Conservation (phyloP, 169 alveolate species). For the Cryptosporidium ryanae region DNA sequence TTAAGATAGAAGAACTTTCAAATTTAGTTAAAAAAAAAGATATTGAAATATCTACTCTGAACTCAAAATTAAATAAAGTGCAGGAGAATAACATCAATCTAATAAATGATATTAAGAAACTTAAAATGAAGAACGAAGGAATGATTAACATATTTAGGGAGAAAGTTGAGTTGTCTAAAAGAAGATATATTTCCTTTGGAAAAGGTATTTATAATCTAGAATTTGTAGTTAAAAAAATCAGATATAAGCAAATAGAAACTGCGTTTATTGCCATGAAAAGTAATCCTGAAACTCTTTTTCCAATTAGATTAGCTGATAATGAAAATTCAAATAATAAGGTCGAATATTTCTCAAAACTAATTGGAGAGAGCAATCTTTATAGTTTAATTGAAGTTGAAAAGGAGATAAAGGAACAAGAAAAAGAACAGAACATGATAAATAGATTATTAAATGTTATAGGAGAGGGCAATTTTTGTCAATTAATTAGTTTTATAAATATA, state of each 20-base stretch:
- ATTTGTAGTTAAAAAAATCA: neutral
- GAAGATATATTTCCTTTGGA: conserved; percentile 30
- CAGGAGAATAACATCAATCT: neutral
- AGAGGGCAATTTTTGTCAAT: conserved; percentile 13
- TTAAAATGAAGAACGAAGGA: conserved; percentile 2
- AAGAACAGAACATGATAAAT: conserved; percentile 27
- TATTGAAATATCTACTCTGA: conserved; percentile 13
- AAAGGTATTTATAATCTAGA: conserved; percentile 2
- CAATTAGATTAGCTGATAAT: too few species aligned
- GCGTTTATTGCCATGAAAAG: neutral
- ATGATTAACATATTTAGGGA: neutral
- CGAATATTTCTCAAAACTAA: neutral
- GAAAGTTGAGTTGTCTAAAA: neutral
- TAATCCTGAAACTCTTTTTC: neutral
- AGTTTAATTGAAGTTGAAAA: conserved; percentile 44
- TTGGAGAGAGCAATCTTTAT: conserved; percentile 23
- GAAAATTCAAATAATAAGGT: neutral
- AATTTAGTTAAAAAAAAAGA: conserved; percentile 1
- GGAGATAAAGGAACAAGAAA: conserved; percentile 56
- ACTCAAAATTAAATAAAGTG: neutral
- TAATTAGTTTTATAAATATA: conserved; percentile 21
- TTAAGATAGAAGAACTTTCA: neutral
- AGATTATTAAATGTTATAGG: conserved; percentile 12
- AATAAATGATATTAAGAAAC: conserved; percentile 2
- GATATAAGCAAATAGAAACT: neutral